These are phyloP conservation scores for Helianthus annuus DNA, from an alignment of 129 eudicot genomes.

Conservation along the genomic window DNA sequence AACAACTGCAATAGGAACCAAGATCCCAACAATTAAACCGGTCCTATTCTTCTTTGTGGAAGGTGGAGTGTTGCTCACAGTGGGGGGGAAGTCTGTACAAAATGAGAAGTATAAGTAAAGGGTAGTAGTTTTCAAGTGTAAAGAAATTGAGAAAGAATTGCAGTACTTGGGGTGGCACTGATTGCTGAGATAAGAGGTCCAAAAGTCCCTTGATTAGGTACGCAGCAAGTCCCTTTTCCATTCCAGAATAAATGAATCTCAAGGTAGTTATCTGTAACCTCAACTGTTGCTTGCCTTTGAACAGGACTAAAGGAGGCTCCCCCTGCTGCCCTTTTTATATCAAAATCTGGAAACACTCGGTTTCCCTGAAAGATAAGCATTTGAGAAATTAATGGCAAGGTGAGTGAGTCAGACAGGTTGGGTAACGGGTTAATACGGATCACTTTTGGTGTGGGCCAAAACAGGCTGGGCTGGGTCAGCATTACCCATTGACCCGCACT, in stretches of 20 bases:
- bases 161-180: conserved; percentile 46
- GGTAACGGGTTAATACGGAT: no score
- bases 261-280: conserved; percentile 36
- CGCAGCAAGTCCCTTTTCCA: conserved; percentile 61
- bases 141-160: not conserved
- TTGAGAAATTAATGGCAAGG: not conserved
- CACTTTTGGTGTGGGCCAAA: no score
- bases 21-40: conserved; percentile 53
- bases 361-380: conserved; percentile 30
- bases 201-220: conserved; percentile 38
- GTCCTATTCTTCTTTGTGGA: conserved; percentile 35
- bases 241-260: conserved; percentile 73
- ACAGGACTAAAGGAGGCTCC: conserved; percentile 38
- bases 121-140: conserved; percentile 8
- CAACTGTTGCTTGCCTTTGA: conserved; percentile 20
- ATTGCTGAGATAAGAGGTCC: conserved; percentile 51
- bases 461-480: no score
- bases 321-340: conserved; percentile 39
- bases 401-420: no score
- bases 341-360: conserved; percentile 28
- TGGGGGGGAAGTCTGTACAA: conserved; percentile 47
- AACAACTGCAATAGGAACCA: not conserved
- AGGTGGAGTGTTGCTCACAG: conserved; percentile 53
- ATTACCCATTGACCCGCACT: no score
- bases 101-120: not conserved